Conservation (phyloP, 2,329 filamentous ascomycete species). For the Graphilbum ipis-grandicollis region DNA sequence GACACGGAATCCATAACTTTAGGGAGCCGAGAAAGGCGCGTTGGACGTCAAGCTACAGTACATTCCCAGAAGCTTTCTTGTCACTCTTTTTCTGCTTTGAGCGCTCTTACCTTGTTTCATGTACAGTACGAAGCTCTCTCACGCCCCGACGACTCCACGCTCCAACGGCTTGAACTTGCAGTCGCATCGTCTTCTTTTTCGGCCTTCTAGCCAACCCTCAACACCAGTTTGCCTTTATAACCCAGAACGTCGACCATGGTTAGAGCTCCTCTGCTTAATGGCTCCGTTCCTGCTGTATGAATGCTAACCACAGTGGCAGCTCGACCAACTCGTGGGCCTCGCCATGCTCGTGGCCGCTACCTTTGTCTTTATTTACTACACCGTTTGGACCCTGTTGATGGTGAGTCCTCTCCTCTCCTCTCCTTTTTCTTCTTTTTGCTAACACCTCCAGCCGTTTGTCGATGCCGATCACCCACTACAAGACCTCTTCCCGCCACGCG, state of each 20-base stretch:
- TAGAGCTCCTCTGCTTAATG: neutral
- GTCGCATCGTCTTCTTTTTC: no score
- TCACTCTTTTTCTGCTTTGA: no score
- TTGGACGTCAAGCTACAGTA: no score
- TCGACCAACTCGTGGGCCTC: conserved; percentile 66
- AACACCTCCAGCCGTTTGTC: conserved; percentile 64
- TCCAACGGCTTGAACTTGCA: no score
- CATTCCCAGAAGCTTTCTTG: no score
- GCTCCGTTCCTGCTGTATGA: neutral
- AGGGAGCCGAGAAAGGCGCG: no score
- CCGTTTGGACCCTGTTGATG: conserved; percentile 94
- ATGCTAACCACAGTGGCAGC: conserved; percentile 32
- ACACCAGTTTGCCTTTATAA: no score
- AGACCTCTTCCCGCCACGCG: conserved; percentile 86
- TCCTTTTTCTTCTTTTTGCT: conserved; percentile 1
- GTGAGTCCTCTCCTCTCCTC: conserved; percentile 29
- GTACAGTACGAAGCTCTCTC: no score
- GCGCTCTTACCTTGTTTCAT: no score
- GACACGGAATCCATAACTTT: neutral
- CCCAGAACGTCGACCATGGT: neutral
- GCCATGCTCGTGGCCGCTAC: conserved; percentile 51
- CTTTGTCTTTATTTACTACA: conserved; percentile 69
- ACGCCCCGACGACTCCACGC: no score
- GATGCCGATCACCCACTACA: conserved; percentile 88
- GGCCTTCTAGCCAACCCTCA: no score